Evolutionary conservation across 2,329 filamentous ascomycete species (phyloP).

Genomic region (Pestalotiopsis sp.): DNA sequence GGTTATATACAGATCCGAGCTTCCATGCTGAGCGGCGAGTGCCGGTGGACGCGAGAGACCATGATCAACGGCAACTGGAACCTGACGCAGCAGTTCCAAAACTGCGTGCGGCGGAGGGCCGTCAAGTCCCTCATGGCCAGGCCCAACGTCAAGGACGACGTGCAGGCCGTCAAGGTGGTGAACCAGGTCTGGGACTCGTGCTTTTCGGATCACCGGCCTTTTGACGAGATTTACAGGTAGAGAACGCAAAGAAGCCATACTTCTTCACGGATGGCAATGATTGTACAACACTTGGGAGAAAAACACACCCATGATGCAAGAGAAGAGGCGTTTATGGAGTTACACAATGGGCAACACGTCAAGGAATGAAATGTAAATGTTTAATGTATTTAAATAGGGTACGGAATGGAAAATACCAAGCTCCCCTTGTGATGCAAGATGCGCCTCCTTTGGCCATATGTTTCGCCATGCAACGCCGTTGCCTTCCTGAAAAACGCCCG

Average conservation of each 20-base stretch:
- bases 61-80: conserved; percentile 85
- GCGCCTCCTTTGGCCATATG: background rate
- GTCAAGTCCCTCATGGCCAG: conserved; percentile 77
- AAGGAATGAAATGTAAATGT: background rate
- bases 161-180: conserved; percentile 83
- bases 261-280: background rate
- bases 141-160: conserved; percentile 81
- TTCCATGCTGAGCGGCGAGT: conserved; percentile 90
- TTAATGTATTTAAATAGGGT: conserved; percentile 12
- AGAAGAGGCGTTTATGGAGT: conserved; percentile 10
- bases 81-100: conserved; percentile 89
- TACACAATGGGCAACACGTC: background rate
- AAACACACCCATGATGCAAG: background rate
- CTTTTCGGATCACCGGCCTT: conserved; percentile 90
- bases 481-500: conserved; percentile 19
- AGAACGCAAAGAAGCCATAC: background rate
- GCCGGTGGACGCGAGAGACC: conserved; percentile 85
- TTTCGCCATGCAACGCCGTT: background rate
- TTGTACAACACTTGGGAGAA: conserved; percentile 12
- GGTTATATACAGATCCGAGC: conserved; percentile 73
- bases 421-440: conserved; percentile 26
- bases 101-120: conserved; percentile 84
- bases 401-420: conserved; percentile 19
- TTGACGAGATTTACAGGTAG: conserved; percentile 93
- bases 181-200: conserved; percentile 99